These are phyloP conservation scores for Leishmania turanica DNA, from an alignment of 208 protist species.

Conservation along the genomic window DNA sequence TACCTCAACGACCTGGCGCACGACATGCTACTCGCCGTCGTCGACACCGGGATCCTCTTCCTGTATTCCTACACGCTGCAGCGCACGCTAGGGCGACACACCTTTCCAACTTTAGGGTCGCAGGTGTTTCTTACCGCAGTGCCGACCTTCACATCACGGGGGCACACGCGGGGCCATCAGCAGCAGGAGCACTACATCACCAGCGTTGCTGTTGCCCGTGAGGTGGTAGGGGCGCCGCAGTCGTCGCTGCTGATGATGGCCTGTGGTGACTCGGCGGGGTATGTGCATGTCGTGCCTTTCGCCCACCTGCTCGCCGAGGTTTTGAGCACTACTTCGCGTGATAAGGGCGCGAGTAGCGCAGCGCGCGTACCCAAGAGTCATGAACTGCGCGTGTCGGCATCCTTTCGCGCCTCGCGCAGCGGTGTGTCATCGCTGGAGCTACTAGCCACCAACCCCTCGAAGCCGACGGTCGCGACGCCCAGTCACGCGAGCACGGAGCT, in stretches of 20 bases:
- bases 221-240: background rate
- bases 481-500: background rate
- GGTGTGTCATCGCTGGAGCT: conserved; percentile 24
- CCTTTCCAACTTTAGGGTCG: conserved; percentile 17
- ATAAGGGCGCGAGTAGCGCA: background rate
- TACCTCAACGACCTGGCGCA: conserved; percentile 79
- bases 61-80: conserved; percentile 73
- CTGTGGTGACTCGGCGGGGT: conserved; percentile 30
- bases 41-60: conserved; percentile 71
- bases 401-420: conserved; percentile 25
- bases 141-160: background rate
- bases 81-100: conserved; percentile 41
- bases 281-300: conserved; percentile 26
- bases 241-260: conserved; percentile 15
- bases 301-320: conserved; percentile 10
- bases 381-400: conserved; percentile 19
- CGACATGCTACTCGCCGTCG: conserved; percentile 65
- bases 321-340: conserved; percentile 5
- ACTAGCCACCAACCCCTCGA: background rate
- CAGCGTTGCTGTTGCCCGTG: conserved; percentile 11
- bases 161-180: background rate
- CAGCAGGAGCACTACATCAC: conserved; percentile 32
- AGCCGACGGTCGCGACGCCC: background rate
- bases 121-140: background rate
- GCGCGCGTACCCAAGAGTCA: background rate